Evolutionary conservation across 208 protist genomes (phyloP), one percentile per base, ranked within the genome.

Genomic region (Endotrypanum monterogeii): DNA sequence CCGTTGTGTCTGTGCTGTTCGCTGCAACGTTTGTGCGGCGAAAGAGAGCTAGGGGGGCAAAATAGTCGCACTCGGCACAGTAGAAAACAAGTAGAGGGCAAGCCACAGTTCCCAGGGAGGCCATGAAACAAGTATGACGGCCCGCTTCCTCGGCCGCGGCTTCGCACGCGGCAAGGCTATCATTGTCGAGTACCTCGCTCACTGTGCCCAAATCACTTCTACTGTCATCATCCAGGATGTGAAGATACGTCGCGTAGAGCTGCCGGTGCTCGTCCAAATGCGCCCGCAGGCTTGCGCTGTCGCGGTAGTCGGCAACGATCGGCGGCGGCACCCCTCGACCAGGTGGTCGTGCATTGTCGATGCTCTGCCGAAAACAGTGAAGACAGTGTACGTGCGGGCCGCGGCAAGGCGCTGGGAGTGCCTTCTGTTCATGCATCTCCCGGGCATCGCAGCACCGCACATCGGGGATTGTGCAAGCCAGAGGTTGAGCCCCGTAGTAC

Each of bases 101-200:
- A 1, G 79, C 68, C 2, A 80, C 67, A 3, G 80, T 87, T 51
- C 88, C 85, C 35, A 84, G 67, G 28, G 85, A 83, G 16, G 79
- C 80, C 62, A 90, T 82, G 72, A 90, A 87, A 76, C 85, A 90
- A 6, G 57, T 61, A 71, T 93, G 88, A 1, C 88, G 85, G 11
- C 83, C 69, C 57, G 72, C 88, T 30, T 81, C 65, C 37, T 80
- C 85, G 16, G 88, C 88, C 9, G 62, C 71, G 14, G n/a, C 65
- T 75, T 93, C 88, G 50, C 84, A 86, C 7, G 68, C 74, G 35
- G 67, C 76, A 30, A 46, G 32, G 30, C 74, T 79, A 12, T 80
- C 58, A 23, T 87, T 79, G 1, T 60, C 67, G n/a, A 73, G 37
- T 28, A 73, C 16, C 41, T 80, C 41, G 16, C 23, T 79, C 23